Evolutionary conservation across 768 basidiomycete species (phyloP).

Genomic region (Calocybe indica): DNA sequence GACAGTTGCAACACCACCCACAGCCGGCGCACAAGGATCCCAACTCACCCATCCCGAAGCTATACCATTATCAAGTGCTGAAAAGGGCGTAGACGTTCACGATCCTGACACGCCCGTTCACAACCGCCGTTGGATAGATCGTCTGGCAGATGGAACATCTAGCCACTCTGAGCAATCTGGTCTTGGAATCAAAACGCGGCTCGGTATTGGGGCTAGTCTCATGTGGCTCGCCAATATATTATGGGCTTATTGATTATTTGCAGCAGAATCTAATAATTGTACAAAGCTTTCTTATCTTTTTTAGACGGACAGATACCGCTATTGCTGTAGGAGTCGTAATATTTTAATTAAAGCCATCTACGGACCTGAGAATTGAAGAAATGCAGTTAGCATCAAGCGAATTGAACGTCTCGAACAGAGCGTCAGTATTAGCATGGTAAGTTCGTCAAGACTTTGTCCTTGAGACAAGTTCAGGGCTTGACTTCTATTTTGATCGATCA

Average conservation of each 20-base stretch:
- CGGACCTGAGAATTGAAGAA: background rate
- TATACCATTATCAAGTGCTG: constrained; percentile 8
- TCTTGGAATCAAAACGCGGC: constrained; percentile 35
- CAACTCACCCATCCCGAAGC: constrained; percentile 15
- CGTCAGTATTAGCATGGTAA: constrained; percentile 89
- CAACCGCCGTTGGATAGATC: constrained; percentile 46
- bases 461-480: constrained; percentile 82
- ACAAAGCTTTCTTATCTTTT: background rate
- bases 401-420: background rate
- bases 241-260: constrained; percentile 33
- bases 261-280: background rate
- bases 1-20: constrained; percentile 4
- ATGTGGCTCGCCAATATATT: constrained; percentile 67
- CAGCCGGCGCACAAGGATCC: constrained; percentile 10
- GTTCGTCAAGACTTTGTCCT: constrained; percentile 68
- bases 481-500: constrained; percentile 83
- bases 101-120: constrained; percentile 35
- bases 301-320: no score
- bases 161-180: constrained; percentile 16
- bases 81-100: constrained; percentile 19
- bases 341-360: background rate
- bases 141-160: constrained; percentile 31
- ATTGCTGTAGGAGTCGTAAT: no score
- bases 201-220: constrained; percentile 31
- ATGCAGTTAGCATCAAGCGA: no score